Evolutionary conservation across 164 flowering plant species (phyloP).

Genomic region (Aristolochia californica): DNA sequence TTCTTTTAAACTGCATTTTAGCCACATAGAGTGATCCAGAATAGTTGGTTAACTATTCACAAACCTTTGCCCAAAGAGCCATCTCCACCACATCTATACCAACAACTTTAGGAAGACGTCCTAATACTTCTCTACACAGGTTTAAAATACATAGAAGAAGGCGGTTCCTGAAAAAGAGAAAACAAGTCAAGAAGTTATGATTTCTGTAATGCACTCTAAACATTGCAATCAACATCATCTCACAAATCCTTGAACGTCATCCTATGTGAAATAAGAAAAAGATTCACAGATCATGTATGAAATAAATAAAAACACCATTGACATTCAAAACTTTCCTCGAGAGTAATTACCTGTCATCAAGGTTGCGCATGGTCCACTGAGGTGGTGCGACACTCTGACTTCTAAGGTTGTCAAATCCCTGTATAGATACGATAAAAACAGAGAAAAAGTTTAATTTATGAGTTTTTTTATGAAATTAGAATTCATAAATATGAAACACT

Average conservation of each 20-base stretch:
- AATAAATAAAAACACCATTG: background rate
- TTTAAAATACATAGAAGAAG: conserved; percentile 71
- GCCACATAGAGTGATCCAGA: background rate
- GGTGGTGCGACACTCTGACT: conserved; percentile 95
- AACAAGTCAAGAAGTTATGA: conserved; percentile 2
- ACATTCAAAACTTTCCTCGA: background rate
- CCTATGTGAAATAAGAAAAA: too few relatives aligned
- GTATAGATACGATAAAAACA: background rate
- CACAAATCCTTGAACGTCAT: too few relatives aligned
- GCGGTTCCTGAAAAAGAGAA: conserved; percentile 58
- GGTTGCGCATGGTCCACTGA: conserved; percentile 99
- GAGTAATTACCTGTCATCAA: conserved; percentile 70
- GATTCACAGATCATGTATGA: background rate
- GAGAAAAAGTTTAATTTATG: background rate
- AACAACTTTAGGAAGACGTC: conserved; percentile 88
- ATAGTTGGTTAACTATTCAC: background rate
- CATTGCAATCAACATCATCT: too few relatives aligned
- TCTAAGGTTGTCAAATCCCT: conserved; percentile 99
- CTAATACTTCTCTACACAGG: conserved; percentile 73
- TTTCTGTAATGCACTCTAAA: too few relatives aligned
- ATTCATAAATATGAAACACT: background rate
- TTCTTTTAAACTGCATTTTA: background rate
- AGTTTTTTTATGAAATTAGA: background rate
- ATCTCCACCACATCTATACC: conserved; percentile 99
- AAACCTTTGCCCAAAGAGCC: conserved; percentile 99